phyloP scores from a whole-genome alignment of 805 yeast species.

The Metschnikowia kunwiensis region DNA sequence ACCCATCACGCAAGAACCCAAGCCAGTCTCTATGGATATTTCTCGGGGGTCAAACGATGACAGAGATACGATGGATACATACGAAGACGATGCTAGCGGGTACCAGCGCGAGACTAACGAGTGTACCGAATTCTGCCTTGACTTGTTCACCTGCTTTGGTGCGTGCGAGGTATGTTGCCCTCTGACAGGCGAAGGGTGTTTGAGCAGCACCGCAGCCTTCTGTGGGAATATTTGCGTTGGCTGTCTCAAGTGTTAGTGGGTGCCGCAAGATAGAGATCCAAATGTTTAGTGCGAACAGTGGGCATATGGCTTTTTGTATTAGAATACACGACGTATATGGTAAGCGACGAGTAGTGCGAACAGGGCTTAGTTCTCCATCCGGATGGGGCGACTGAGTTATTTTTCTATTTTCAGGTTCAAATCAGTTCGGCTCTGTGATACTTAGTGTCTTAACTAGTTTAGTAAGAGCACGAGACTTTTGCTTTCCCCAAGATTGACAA shows the following conservation, averaged over 20 bases:
- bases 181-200: constrained; percentile 39
- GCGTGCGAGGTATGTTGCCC: constrained; percentile 41
- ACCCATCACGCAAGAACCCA: constrained; percentile 16
- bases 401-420: too few species aligned
- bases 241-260: constrained; percentile 33
- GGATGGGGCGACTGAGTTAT: too few species aligned
- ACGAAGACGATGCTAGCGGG: constrained; percentile 27
- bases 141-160: constrained; percentile 38
- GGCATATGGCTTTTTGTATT: too few species aligned
- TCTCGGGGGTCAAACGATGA: constrained; percentile 8
- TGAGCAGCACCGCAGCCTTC: constrained; percentile 34
- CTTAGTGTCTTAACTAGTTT: too few species aligned
- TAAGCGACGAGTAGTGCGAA: too few species aligned
- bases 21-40: constrained; percentile 15
- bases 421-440: too few species aligned
- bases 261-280: too few species aligned
- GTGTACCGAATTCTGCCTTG: constrained; percentile 42
- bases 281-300: too few species aligned
- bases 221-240: constrained; percentile 35
- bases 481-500: too few species aligned
- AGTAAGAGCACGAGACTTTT: too few species aligned
- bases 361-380: too few species aligned
- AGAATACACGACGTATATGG: too few species aligned
- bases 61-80: constrained; percentile 10
- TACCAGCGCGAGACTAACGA: constrained; percentile 38